phyloP scores from a whole-genome alignment of 768 basidiomycete genomes.

The Amanita inopinata region DNA sequence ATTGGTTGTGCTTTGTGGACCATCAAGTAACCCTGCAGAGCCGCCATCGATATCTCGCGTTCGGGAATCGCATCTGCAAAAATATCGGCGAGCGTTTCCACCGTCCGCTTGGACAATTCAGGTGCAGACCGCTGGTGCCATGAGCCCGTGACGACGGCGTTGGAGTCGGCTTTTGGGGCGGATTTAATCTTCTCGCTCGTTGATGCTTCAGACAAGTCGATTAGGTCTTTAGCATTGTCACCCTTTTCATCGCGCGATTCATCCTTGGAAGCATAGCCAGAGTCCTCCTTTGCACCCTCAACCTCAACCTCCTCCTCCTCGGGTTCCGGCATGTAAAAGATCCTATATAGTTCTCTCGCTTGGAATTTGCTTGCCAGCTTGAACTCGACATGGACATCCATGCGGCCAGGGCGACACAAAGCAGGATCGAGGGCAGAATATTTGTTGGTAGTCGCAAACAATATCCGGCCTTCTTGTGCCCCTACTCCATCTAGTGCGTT shows the following conservation, averaged over 20 bases:
- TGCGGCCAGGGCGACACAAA: slow-evolving; percentile 66
- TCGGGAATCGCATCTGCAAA: slow-evolving; percentile 49
- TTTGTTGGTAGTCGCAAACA: slow-evolving; percentile 75
- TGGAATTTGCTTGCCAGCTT: slow-evolving; percentile 64
- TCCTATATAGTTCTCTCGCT: slow-evolving; percentile 51
- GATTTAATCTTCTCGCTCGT: slow-evolving; percentile 7
- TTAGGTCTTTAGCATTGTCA: slow-evolving; percentile 14
- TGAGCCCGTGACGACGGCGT: slow-evolving; percentile 8
- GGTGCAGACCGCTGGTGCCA: slow-evolving; percentile 29
- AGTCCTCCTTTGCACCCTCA: slow-evolving; percentile 10
- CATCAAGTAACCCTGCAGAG: slow-evolving; percentile 57
- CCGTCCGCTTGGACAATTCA: slow-evolving; percentile 26
- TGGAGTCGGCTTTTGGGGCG: slow-evolving; percentile 9
- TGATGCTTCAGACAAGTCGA: slow-evolving; percentile 16
- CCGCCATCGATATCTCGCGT: slow-evolving; percentile 38
- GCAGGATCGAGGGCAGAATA: slow-evolving; percentile 64
- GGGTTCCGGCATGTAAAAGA: slow-evolving; percentile 44
- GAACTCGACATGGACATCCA: slow-evolving; percentile 76
- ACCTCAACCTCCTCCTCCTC: slow-evolving; percentile 18
- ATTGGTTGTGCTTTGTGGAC: slow-evolving; percentile 49
- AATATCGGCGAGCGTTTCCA: slow-evolving; percentile 37
- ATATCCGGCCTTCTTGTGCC: slow-evolving; percentile 74
- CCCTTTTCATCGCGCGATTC: slow-evolving; percentile 10
- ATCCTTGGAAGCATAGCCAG: not conserved
- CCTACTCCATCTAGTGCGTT: slow-evolving; percentile 75